phyloP scores from a whole-genome alignment of 2,329 filamentous ascomycete species.

The Diaporthe sp. region DNA sequence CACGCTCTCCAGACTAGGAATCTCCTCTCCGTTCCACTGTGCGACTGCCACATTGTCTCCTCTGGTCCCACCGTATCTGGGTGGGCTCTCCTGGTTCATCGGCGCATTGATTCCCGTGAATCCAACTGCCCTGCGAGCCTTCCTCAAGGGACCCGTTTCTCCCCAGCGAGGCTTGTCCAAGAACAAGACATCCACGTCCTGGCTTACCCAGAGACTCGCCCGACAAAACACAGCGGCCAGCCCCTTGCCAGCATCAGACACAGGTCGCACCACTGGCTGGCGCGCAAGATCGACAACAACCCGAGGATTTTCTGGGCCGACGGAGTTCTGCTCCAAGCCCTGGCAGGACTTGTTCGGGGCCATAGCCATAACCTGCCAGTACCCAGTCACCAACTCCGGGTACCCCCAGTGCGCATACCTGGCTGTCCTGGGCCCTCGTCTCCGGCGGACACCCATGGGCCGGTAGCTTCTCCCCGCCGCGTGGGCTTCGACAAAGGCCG shows the following conservation, averaged over 20 bases:
- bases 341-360: background rate
- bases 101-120: background rate
- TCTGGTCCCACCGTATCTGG: background rate
- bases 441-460: constrained; percentile 36
- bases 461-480: constrained; percentile 47
- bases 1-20: constrained; percentile 47
- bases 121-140: constrained; percentile 42
- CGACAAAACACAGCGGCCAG: constrained; percentile 50
- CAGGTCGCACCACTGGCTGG: constrained; percentile 41
- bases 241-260: constrained; percentile 43
- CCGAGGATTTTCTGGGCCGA: too few species aligned
- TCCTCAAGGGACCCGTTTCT: constrained; percentile 41
- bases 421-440: constrained; percentile 21
- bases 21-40: constrained; percentile 42
- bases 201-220: constrained; percentile 52
- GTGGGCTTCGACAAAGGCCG: constrained; percentile 52
- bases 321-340: background rate
- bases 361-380: background rate
- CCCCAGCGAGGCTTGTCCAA: constrained; percentile 49
- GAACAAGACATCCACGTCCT: constrained; percentile 50
- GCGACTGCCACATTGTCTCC: background rate
- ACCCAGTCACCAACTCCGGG: constrained; percentile 48
- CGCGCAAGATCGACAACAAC: constrained; percentile 42
- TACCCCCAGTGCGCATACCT: constrained; percentile 49
- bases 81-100: background rate